A percentile compares a stretch with the other conserved stretches of the same genome.
Evolutionary conservation across 306 rosid genomes (phyloP).

Genomic region (Trifolium dubium): DNA sequence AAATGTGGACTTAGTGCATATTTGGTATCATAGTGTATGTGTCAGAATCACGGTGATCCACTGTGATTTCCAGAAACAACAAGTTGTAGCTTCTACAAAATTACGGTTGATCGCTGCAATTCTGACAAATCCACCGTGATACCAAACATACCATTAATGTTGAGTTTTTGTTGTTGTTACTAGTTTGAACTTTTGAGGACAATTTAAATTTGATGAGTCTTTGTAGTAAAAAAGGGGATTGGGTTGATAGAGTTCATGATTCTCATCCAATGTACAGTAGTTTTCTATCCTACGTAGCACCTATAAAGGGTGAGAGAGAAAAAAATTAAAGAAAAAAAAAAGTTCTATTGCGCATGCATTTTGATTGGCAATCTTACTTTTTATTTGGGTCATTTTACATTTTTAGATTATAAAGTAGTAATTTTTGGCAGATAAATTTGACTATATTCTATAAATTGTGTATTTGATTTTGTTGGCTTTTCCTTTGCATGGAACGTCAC

Average conservation of each 20-base stretch:
- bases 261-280: slow-evolving; percentile 38
- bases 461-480: slow-evolving; percentile 49
- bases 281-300: slow-evolving; percentile 35
- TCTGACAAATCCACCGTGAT: too few relatives aligned
- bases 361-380: slow-evolving; percentile 49
- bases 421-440: slow-evolving; percentile 49
- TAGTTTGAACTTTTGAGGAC: slow-evolving; percentile 25
- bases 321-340: slow-evolving; percentile 19
- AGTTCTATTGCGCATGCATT: slow-evolving; percentile 43
- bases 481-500: slow-evolving; percentile 67
- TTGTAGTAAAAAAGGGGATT: slow-evolving; percentile 37
- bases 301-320: slow-evolving; percentile 33
- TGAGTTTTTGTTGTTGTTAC: neutral
- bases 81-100: too few relatives aligned
- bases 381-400: slow-evolving; percentile 31
- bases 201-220: slow-evolving; percentile 21
- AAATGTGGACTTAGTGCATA: too few relatives aligned
- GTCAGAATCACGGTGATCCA: too few relatives aligned
- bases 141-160: too few relatives aligned
- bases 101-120: too few relatives aligned
- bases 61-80: too few relatives aligned
- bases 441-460: slow-evolving; percentile 48
- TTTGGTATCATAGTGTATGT: too few relatives aligned
- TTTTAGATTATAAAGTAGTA: slow-evolving; percentile 38
- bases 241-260: slow-evolving; percentile 38